phyloP scores from a whole-genome alignment of 2,329 filamentous ascomycete genomes.

The Microcera coccophila region DNA sequence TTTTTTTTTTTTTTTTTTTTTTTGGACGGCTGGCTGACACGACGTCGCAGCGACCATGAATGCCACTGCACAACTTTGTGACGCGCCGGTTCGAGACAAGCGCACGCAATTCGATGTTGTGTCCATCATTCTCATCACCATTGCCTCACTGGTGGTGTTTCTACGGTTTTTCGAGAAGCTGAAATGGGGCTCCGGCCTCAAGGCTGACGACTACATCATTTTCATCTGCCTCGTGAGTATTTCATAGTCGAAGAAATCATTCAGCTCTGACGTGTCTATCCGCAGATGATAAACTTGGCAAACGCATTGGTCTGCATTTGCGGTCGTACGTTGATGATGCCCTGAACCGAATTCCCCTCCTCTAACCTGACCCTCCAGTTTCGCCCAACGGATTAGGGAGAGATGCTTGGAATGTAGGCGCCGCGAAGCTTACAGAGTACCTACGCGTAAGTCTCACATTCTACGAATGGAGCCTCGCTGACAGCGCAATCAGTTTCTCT shows the following conservation, averaged over 20 bases:
- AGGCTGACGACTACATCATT: conserved; percentile 4
- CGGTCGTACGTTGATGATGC: background rate
- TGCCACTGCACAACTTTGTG: conserved; percentile 1
- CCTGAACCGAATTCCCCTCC: background rate
- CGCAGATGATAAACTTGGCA: background rate
- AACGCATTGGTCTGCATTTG: background rate
- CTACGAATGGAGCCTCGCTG: background rate
- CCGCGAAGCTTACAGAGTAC: background rate
- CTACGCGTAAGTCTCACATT: background rate
- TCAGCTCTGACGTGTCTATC: background rate
- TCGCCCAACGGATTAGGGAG: background rate
- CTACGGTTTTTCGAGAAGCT: conserved; percentile 2
- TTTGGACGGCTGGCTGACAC: too few species aligned
- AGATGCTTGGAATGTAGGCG: background rate
- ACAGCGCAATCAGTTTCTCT: background rate
- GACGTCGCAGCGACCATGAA: background rate
- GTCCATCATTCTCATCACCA: background rate
- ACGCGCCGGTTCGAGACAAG: conserved; percentile 2
- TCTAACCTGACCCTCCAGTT: background rate
- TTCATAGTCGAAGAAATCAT: background rate
- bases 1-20: too few species aligned
- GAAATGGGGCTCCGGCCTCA: conserved; percentile 1
- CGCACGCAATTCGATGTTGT: conserved; percentile 1
- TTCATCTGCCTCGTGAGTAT: background rate
- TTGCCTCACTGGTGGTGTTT: conserved; percentile 1